Evolutionary conservation across 352 stramenopile species (phyloP), one percentile per base, ranked within the genome.

Genomic region (Globisporangium yorkense): DNA sequence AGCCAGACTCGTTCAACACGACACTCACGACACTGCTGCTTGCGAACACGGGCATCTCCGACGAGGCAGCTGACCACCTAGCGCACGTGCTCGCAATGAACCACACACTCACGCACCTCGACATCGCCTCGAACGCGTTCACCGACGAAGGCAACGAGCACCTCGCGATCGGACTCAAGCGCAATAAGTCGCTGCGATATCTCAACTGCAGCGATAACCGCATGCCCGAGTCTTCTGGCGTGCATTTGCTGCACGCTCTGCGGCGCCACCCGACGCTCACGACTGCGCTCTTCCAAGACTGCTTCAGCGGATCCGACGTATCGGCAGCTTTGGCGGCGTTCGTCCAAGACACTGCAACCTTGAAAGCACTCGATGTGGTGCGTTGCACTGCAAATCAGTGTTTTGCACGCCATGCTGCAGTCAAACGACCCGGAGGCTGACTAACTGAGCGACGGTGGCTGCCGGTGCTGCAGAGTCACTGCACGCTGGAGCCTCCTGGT

Each of bases 201-300:
- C 51, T 92, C 16, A 75, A 78, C 61, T 89, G 81, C 55, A 75
- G 65, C 45, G 80, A 88, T 49, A 92, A 90, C 56, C 67, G 63
- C 40, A 48, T 90, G 44, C 53, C 70, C n/a, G 69, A 88, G 52
- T 13, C 47, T 0, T 66, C 63, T 12, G 77, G 63, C 18, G 54
- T 76, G 18, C 56, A 45, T 12, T 16, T 90, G 41, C 43, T 87
- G 1, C 20, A 51, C n/a, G 71, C 77, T 1, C 54, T 87, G 13
- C 65, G 53, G 0, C 40, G n/a, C 3, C 74, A 84, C 39, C 54
- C 53, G 2, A 59, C 61, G 35, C n/a, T 92, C n/a, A 56, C 79
- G 52, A 84, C 66, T 0, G 70, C 60, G 40, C 55, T 84, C 9
- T 85, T 92, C 51, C 78, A 83, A 48, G 71, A 72, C 27, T 89